Percentiles rank a stretch among this genome's conserved stretches.
Conservation (phyloP, 1,284 basidiomycete genomes). For the Porodaedalea pini region DNA sequence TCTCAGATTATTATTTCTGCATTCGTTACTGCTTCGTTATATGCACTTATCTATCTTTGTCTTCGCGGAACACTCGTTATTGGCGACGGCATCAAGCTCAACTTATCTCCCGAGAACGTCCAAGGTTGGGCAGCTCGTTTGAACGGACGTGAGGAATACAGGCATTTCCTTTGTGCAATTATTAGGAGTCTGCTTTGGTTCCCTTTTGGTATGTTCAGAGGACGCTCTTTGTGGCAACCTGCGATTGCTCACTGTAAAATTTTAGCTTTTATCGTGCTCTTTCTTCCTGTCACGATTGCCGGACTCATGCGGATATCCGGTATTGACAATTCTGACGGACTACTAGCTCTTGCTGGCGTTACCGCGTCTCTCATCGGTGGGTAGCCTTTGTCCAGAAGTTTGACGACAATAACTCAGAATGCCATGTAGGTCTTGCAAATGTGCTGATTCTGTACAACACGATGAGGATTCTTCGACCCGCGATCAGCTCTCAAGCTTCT, state of each 20-base stretch:
- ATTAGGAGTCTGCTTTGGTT: slow-evolving; percentile 68
- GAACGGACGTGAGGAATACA: slow-evolving; percentile 44
- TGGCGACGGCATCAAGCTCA: slow-evolving; percentile 44
- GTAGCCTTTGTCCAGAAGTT: neutral
- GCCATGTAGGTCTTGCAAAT: slow-evolving; percentile 52
- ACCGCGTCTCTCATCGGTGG: slow-evolving; percentile 13
- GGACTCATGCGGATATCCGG: slow-evolving; percentile 15
- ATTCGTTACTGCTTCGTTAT: slow-evolving; percentile 50
- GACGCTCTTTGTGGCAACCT: neutral
- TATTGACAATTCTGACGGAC: slow-evolving; percentile 9
- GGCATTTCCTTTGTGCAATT: slow-evolving; percentile 54
- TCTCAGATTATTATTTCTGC: slow-evolving; percentile 54
- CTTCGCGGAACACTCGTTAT: slow-evolving; percentile 49
- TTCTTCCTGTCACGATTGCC: slow-evolving; percentile 19
- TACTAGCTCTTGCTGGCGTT: slow-evolving; percentile 27
- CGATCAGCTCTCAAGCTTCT: slow-evolving; percentile 30
- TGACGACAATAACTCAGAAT: slow-evolving; percentile 1
- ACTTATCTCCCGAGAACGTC: slow-evolving; percentile 41
- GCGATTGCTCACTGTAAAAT: neutral
- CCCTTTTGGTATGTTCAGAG: slow-evolving; percentile 43
- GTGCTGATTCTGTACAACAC: slow-evolving; percentile 64
- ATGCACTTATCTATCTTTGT: slow-evolving; percentile 54
- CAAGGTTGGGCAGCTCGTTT: slow-evolving; percentile 34
- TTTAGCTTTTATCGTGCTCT: slow-evolving; percentile 13
- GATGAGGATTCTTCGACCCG: slow-evolving; percentile 57